Evolutionary conservation across 1,139 yeast genomes (phyloP).

Genomic region (Schwanniomyces etchellsii): DNA sequence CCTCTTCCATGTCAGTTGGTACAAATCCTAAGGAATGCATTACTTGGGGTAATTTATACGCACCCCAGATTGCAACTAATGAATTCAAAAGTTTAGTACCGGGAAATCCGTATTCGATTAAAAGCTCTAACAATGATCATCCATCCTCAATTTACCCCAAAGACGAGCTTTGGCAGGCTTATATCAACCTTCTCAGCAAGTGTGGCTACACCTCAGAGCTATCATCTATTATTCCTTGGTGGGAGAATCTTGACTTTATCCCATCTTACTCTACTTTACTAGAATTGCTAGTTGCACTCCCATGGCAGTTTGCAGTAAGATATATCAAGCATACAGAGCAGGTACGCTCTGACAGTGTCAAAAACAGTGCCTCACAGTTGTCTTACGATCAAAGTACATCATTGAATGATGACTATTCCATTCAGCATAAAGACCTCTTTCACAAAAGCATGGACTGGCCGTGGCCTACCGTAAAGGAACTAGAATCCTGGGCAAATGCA

Average conservation of each 20-base stretch:
- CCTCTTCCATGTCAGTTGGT: slow-evolving; percentile 16
- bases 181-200: slow-evolving; percentile 44
- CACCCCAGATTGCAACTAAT: slow-evolving; percentile 56
- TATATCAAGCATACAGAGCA: slow-evolving; percentile 35
- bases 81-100: slow-evolving; percentile 43
- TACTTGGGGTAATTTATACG: slow-evolving; percentile 45
- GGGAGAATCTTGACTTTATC: slow-evolving; percentile 47
- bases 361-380: background rate
- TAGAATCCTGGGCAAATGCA: slow-evolving; percentile 5
- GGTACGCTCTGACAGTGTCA: slow-evolving; percentile 12
- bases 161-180: slow-evolving; percentile 43
- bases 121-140: slow-evolving; percentile 16
- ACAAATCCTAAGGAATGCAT: slow-evolving; percentile 9
- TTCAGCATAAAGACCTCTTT: too few relatives aligned
- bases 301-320: slow-evolving; percentile 31
- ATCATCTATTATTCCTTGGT: slow-evolving; percentile 47
- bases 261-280: slow-evolving; percentile 39
- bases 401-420: too few relatives aligned
- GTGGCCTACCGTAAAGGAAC: slow-evolving; percentile 20
- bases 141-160: slow-evolving; percentile 32
- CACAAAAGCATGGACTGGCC: slow-evolving; percentile 13
- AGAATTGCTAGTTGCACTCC: slow-evolving; percentile 33
- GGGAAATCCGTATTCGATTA: slow-evolving; percentile 6
- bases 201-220: slow-evolving; percentile 48
- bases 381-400: background rate